Evolutionary conservation across 495 filamentous ascomycete genomes (phyloP), one percentile per base, ranked within the genome.

Genomic region (Usnea hakonensis): DNA sequence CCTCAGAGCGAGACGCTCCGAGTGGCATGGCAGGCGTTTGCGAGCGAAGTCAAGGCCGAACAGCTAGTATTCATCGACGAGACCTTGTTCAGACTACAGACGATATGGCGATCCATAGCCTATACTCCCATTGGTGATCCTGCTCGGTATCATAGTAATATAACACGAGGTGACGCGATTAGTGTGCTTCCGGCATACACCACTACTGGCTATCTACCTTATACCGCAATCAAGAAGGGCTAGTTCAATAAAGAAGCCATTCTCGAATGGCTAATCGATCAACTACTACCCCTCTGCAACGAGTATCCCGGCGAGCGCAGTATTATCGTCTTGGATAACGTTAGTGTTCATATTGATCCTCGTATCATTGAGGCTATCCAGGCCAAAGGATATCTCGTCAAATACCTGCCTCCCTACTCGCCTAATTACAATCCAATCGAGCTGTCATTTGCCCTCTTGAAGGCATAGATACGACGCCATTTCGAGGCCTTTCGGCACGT

Each of bases 141-240:
- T n/a, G n/a, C n/a, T n/a, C n/a, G n/a, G n/a, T n/a, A 44, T n/a
- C n/a, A 44, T 44, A 44, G 40, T 44, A 44, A 44, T 44, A 44
- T 44, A 44, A 44, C 11, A 44, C 40, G 40, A n/a, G 40, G 40
- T 44, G n/a, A 44, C n/a, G n/a, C 40, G 40, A 11, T 11, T 44
- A 44, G 40, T 44, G n/a, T 44, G 11, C 40, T 44, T 11, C 40
- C 40, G 11, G n/a, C n/a, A 44, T 44, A 44, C n/a, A 44, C 40
- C n/a, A 23, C 48, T 23, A 23, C 13, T 9, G 48, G 48, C 48
- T 53, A 53, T 23, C 23, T 53, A 11, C 16, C 16, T 21, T 53
- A 53, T 53, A 53, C 48, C 23, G 23, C 13, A 21, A 53, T 53
- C 23, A 53, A 53, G 23, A 11, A 53, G 21, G 23, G 23, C 26